phyloP scores from a whole-genome alignment of 1,284 basidiomycete genomes.

The Rhodotorula sp. region DNA sequence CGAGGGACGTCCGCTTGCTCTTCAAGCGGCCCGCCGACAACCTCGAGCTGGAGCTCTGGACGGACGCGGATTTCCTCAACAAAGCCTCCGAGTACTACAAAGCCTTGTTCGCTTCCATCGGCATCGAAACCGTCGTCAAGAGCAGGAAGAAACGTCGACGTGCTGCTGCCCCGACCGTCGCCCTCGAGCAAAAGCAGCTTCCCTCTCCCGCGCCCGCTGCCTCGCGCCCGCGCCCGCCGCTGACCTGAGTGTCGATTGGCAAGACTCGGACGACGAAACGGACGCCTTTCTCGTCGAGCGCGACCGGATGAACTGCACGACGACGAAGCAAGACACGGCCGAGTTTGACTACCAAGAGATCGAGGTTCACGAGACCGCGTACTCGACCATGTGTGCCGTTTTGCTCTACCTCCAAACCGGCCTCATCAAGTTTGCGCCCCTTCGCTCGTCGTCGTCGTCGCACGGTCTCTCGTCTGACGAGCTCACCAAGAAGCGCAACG shows the following conservation, averaged over 20 bases:
- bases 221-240: not conserved
- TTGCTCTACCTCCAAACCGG: conserved; percentile 2
- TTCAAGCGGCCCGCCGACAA: not conserved
- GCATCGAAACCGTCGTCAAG: not conserved
- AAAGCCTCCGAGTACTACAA: conserved; percentile 49
- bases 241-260: not conserved
- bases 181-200: not conserved
- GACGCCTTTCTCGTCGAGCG: not conserved
- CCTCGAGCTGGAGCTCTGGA: conserved; percentile 8
- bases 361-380: not conserved
- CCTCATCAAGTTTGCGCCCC: conserved; percentile 5
- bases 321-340: not conserved
- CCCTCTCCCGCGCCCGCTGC: not conserved
- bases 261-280: conserved; percentile 2
- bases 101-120: conserved; percentile 20
- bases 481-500: too few species aligned
- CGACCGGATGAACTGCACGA: not conserved
- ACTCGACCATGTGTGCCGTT: conserved; percentile 8
- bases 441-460: not conserved
- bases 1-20: conserved; percentile 1
- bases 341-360: not conserved
- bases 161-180: not conserved
- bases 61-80: conserved; percentile 43
- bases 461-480: too few species aligned
- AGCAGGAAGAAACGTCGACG: not conserved